Evolutionary conservation across 164 flowering plant species (phyloP), one percentile per base, ranked within the genome.

Genomic region (Nymphaea colorata): DNA sequence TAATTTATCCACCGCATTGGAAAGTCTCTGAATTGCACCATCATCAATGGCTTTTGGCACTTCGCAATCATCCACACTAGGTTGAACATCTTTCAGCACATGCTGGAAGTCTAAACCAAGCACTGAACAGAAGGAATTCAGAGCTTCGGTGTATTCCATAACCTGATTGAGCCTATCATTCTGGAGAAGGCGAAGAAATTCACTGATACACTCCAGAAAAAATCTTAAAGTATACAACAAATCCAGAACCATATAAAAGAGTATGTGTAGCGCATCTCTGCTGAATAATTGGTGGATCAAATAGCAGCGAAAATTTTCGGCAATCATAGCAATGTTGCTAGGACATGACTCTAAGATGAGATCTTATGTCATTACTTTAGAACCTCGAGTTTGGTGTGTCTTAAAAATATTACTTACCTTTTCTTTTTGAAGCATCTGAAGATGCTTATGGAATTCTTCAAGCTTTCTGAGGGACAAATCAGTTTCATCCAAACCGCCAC

Each of bases 401-500:
- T 25, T 25, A 25, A 25, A 25, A 25, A 25, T 25, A 36, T 7
- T n/a, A 61, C 41, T 18, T 42, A 88, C 99, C 99, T 92, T 95
- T 74, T 92, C 99, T n/a, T 80, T 81, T 68, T 90, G 93, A 66
- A 95, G 86, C 70, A 79, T 78, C 67, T 81, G 83, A 64, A 88
- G 76, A 72, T 89, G 85, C 65, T 68, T 84, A 45, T 85, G 89
- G 74, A 90, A 76, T 69, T 92, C 97, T 64, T 95, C 99, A 66
- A 95, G 92, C 78, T 79, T 88, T 74, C 84, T 86, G 59, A 85
- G 72, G 4, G 99, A 87, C 64, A 92, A 75, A 77, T 92, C 98
- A 77, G 78, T 73, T 71, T 95, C 98, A 82, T 92, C 96, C 47
- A 86, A 72, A 60, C 72, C 69, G 4, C 66, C 42, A 59, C 69